Base-by-base conservation (phyloP, 2,329 filamentous ascomycete species). In the Dendrostoma leiphaemia region DNA sequence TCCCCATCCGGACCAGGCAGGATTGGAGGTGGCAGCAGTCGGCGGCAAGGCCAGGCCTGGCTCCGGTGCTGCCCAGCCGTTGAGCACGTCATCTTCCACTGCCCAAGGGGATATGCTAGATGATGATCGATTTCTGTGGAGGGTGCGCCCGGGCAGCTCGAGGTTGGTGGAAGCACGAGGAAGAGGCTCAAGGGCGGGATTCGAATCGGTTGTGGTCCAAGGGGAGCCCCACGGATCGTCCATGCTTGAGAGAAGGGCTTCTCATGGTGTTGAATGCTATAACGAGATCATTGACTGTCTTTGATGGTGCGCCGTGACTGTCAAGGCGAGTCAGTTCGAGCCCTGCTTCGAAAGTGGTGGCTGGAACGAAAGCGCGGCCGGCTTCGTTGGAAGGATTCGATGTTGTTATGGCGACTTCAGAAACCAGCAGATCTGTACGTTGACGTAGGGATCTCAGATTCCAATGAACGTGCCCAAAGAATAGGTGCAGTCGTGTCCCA, bases 191-290 rank as follows among this genome's bases (percentile, higher is more conserved):
- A 74, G 68, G 41, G 31, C 34, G 44, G 49, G 41, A 32, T 31
- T 54, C 50, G 53, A 44, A 29, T 59, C 57, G 17, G 65, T 67
- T 55, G 72, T 73, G 56, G 77, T 74, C 81, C 81, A 84, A 69
- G 81, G 81, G 62, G 80, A 83, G 69, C 77, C 78, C 81, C 81
- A 84, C 63, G 81, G 81, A 80, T 84, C 80, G 67, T 84, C 81
- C 81, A 84, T 84, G 60, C 65, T 71, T 67, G 63, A 67, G 70
- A 63, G 55, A 47, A 37, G 34, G 34, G 31, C 35, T 51, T 58
- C 48, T 59, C 60, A 62, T 62, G 48, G 54, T 57, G 59, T 38
- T 10, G 38, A 19, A 41, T 35, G 29, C 48, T 58, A 55, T 52
- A 49, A 29, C 1, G 34, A 35, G 40, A n/a, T 34, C 56, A 58